Conservation (phyloP, 2,329 filamentous ascomycete species). For the Mycosphaerella sp. region DNA sequence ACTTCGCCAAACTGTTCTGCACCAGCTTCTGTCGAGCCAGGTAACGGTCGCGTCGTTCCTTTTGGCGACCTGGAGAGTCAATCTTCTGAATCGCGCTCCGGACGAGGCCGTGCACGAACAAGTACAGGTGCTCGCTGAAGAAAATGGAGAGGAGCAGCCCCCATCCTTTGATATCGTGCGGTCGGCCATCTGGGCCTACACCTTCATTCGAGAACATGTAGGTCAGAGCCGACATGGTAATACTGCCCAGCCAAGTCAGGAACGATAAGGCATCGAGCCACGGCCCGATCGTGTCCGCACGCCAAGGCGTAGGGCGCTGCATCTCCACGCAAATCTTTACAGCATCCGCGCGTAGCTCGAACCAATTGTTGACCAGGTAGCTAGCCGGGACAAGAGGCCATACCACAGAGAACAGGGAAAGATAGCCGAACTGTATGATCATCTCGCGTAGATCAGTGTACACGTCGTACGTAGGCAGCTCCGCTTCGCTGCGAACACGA, state of each 20-base stretch:
- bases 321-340: constrained; percentile 89
- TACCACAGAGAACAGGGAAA: constrained; percentile 83
- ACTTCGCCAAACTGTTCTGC: constrained; percentile 57
- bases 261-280: constrained; percentile 83
- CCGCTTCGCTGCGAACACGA: constrained; percentile 74
- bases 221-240: constrained; percentile 80
- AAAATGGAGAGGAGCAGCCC: constrained; percentile 75
- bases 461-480: constrained; percentile 80
- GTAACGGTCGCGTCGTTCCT: constrained; percentile 76
- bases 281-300: constrained; percentile 88
- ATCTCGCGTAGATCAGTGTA: constrained; percentile 88
- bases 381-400: constrained; percentile 90
- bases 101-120: constrained; percentile 68
- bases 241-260: constrained; percentile 85
- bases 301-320: constrained; percentile 81
- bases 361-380: constrained; percentile 92
- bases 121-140: constrained; percentile 81
- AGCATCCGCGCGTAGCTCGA: constrained; percentile 87
- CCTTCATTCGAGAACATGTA: constrained; percentile 75
- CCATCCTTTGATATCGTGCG: constrained; percentile 68
- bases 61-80: constrained; percentile 78
- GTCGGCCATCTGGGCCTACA: constrained; percentile 58
- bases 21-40: constrained; percentile 72
- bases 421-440: constrained; percentile 76
- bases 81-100: constrained; percentile 68